These are phyloP conservation scores for Nitzschia palea DNA, from an alignment of 108 stramenopile species.

Conservation along the genomic window DNA sequence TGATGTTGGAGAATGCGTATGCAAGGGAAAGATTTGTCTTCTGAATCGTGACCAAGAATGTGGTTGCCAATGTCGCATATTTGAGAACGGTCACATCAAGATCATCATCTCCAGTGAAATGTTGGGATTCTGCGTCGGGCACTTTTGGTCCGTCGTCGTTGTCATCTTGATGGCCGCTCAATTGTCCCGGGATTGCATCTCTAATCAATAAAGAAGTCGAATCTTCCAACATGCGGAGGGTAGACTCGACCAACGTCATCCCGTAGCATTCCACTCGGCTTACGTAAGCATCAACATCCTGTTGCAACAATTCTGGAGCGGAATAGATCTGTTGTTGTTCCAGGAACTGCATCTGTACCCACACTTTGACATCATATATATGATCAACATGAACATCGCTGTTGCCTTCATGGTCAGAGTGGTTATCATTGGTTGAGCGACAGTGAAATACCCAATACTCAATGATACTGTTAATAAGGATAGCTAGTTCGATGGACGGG, in stretches of 20 bases:
- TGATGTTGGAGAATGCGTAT: neutral
- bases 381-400: neutral
- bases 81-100: neutral
- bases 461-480: neutral
- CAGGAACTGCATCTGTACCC: conserved; percentile 5
- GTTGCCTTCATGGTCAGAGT: neutral
- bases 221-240: conserved; percentile 6
- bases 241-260: neutral
- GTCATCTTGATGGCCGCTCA: neutral
- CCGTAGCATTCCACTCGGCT: conserved; percentile 7
- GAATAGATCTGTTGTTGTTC: neutral
- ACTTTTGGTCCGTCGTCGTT: neutral
- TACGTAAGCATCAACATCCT: conserved; percentile 5
- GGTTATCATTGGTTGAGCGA: neutral
- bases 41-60: neutral
- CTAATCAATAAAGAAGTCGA: neutral
- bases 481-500: neutral
- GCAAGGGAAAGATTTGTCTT: neutral
- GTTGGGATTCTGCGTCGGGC: neutral
- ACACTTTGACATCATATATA: neutral
- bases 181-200: neutral
- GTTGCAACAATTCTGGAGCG: neutral
- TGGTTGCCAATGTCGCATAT: conserved; percentile 1
- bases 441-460: conserved; percentile 10
- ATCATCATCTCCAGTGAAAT: neutral